A percentile compares a stretch with the other conserved stretches of the same genome.
These are phyloP conservation scores for Nicotiana otophora DNA, from an alignment of 257 asterid species.

Conservation along the genomic window DNA sequence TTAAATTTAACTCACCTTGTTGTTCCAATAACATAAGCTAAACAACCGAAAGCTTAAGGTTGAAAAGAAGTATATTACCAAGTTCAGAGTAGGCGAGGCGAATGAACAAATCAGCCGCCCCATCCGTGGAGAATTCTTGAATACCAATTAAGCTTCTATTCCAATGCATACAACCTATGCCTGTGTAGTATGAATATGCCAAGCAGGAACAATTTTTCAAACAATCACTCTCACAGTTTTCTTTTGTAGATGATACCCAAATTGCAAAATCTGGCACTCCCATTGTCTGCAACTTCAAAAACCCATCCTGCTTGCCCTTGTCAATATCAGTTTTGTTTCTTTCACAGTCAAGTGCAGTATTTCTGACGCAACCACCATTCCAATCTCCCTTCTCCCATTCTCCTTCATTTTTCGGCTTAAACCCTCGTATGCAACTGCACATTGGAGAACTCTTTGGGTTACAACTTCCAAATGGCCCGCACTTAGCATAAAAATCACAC, in stretches of 20 bases:
- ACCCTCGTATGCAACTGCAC: constrained; percentile 54
- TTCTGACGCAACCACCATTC: constrained; percentile 53
- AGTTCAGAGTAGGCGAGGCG: constrained; percentile 47
- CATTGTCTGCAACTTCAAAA: constrained; percentile 24
- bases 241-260: constrained; percentile 17
- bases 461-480: constrained; percentile 57
- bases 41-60: background rate
- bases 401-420: constrained; percentile 27
- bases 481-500: constrained; percentile 22
- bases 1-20: background rate
- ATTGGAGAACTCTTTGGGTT: constrained; percentile 26
- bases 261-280: constrained; percentile 35
- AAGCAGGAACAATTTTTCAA: constrained; percentile 20
- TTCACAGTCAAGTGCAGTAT: constrained; percentile 31
- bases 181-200: constrained; percentile 16
- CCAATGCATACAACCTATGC: constrained; percentile 29
- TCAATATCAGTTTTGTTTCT: constrained; percentile 1
- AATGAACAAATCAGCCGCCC: constrained; percentile 31
- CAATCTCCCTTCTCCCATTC: constrained; percentile 52
- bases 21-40: background rate
- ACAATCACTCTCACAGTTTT: constrained; percentile 37
- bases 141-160: constrained; percentile 25
- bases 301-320: constrained; percentile 33
- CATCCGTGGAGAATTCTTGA: constrained; percentile 30
- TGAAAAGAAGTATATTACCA: constrained; percentile 23